Conservation (phyloP, 108 stramenopile species). For the Stephanodiscus triporus region DNA sequence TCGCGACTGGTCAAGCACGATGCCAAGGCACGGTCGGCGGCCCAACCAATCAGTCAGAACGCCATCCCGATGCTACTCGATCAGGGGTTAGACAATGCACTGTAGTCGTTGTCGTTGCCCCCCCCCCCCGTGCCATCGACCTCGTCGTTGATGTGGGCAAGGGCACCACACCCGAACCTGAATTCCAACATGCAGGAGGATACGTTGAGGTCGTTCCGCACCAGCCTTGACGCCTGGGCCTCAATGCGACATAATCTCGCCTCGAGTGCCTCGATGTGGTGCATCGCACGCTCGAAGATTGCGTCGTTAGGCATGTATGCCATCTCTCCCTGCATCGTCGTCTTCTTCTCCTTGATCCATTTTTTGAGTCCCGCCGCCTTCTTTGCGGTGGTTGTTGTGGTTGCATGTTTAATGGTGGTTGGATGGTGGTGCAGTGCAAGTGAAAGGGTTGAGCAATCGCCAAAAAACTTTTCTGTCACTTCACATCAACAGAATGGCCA, state of each 20-base stretch:
- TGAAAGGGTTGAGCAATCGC: too few species aligned
- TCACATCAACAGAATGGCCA: too few species aligned
- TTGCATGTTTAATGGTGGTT: too few species aligned
- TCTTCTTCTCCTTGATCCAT: conserved; percentile 54
- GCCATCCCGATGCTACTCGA: conserved; percentile 38
- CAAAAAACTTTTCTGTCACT: too few species aligned
- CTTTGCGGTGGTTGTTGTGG: conserved; percentile 19
- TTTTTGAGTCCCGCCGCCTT: conserved; percentile 38
- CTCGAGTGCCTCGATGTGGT: conserved; percentile 52
- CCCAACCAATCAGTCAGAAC: conserved; percentile 44
- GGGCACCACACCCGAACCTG: conserved; percentile 51
- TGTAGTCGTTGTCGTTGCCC: background rate
- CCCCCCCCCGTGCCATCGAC: conserved; percentile 28
- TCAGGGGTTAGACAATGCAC: conserved; percentile 9
- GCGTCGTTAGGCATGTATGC: conserved; percentile 40
- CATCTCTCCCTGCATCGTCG: conserved; percentile 28
- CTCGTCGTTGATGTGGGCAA: conserved; percentile 52
- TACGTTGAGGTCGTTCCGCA: conserved; percentile 12
- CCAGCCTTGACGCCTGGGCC: conserved; percentile 37
- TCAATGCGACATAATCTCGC: conserved; percentile 34
- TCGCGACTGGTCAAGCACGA: conserved; percentile 46
- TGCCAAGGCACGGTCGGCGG: conserved; percentile 58
- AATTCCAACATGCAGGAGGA: conserved; percentile 49
- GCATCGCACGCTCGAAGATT: conserved; percentile 43
- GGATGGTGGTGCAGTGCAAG: too few species aligned